These are phyloP conservation scores for Arabidopsis hybrid DNA, from an alignment of 441 rosid genomes.

Conservation along the genomic window DNA sequence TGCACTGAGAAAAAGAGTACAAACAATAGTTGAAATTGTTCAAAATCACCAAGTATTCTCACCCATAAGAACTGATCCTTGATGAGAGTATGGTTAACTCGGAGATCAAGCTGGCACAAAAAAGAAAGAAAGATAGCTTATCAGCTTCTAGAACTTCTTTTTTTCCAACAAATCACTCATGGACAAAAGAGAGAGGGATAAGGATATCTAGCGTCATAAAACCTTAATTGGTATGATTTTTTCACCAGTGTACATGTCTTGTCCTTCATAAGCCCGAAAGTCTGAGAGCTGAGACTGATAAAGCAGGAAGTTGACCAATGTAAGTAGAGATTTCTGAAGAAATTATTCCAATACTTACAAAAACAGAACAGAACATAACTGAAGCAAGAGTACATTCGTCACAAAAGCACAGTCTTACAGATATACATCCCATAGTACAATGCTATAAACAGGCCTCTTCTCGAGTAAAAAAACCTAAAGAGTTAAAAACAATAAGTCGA, in stretches of 20 bases:
- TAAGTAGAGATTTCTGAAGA: neutral
- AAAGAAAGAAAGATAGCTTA: constrained; percentile 25
- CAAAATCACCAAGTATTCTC: constrained; percentile 36
- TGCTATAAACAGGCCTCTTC: neutral
- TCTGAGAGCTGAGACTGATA: constrained; percentile 77
- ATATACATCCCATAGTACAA: neutral
- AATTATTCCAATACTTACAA: constrained; percentile 6
- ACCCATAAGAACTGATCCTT: constrained; percentile 96
- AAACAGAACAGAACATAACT: neutral
- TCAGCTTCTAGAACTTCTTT: neutral
- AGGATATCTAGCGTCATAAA: constrained; percentile 16
- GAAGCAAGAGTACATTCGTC: neutral
- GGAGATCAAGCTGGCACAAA: constrained; percentile 81
- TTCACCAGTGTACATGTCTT: constrained; percentile 90
- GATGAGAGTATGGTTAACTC: constrained; percentile 86
- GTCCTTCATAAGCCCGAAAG: constrained; percentile 88
- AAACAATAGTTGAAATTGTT: neutral
- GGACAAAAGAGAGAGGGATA: neutral
- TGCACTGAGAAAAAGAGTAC: neutral
- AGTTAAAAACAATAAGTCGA: neutral
- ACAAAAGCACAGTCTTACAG: constrained; percentile 24
- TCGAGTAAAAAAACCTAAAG: neutral
- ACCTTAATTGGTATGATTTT: constrained; percentile 95
- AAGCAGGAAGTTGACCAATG: constrained; percentile 22
- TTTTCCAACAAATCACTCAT: neutral